These are phyloP conservation scores for Kwoniella dejecticola DNA, from an alignment of 768 basidiomycete genomes.

Conservation along the genomic window DNA sequence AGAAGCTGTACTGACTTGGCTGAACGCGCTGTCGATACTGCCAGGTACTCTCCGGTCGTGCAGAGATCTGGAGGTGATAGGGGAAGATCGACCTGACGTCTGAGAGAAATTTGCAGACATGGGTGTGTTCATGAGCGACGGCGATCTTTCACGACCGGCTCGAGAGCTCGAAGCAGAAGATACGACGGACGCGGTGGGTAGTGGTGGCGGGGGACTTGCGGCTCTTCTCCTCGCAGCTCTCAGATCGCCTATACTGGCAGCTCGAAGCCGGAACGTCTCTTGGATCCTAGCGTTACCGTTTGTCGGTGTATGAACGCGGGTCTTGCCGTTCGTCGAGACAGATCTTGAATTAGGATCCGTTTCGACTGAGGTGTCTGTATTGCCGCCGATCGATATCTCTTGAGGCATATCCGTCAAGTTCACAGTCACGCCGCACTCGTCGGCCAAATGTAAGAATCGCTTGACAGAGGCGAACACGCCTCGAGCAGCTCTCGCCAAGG, in stretches of 20 bases:
- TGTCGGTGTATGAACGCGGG: slow-evolving; percentile 2
- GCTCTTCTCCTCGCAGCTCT: slow-evolving; percentile 26
- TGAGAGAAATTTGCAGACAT: slow-evolving; percentile 34
- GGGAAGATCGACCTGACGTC: slow-evolving; percentile 27
- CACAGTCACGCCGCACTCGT: slow-evolving; percentile 54
- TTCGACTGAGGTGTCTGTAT: too few relatives aligned
- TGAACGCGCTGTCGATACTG: slow-evolving; percentile 32
- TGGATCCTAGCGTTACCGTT: slow-evolving; percentile 29
- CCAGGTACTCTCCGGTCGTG: slow-evolving; percentile 22
- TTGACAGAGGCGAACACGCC: slow-evolving; percentile 79
- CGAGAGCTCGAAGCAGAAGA: slow-evolving; percentile 6
- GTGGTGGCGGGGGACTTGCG: slow-evolving; percentile 40
- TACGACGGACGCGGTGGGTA: slow-evolving; percentile 28
- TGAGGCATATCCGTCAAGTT: slow-evolving; percentile 24
- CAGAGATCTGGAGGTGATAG: slow-evolving; percentile 13
- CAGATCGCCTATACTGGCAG: slow-evolving; percentile 39
- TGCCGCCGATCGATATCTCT: background rate
- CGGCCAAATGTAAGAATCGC: slow-evolving; percentile 64
- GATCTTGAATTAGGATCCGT: too few relatives aligned
- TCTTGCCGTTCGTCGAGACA: background rate
- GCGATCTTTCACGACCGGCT: slow-evolving; percentile 22
- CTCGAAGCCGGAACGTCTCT: slow-evolving; percentile 35
- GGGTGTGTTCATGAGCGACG: slow-evolving; percentile 25
- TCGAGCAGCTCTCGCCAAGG: slow-evolving; percentile 57
- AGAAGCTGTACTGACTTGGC: slow-evolving; percentile 10